Conservation (phyloP, 352 stramenopile species). For the Halophytophthora batemanensis region DNA sequence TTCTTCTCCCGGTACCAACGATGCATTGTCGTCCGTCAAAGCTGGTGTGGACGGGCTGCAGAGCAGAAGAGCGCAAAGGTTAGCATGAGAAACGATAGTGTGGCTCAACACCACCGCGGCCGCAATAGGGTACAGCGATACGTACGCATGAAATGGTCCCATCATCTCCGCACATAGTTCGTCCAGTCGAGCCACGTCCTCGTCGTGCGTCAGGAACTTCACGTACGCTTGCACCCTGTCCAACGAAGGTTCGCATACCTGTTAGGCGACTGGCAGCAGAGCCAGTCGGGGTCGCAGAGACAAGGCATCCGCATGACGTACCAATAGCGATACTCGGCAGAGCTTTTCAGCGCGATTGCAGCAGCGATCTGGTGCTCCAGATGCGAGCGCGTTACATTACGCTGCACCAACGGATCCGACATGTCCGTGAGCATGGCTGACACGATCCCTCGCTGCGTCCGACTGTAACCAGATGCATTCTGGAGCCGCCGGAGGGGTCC, state of each 20-base stretch:
- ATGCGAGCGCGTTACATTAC: conserved; percentile 79
- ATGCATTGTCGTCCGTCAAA: background rate
- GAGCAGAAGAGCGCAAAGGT: background rate
- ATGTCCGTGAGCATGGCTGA: conserved; percentile 73
- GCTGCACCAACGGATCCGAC: conserved; percentile 69
- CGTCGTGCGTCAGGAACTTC: conserved; percentile 74
- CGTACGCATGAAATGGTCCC: conserved; percentile 64
- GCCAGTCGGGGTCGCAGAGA: background rate
- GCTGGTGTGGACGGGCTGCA: conserved; percentile 16
- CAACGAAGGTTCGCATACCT: background rate
- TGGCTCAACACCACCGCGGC: background rate
- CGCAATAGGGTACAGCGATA: background rate
- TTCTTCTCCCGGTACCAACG: conserved; percentile 1
- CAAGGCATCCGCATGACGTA: conserved; percentile 15
- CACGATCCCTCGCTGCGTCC: conserved; percentile 56
- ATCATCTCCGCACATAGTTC: conserved; percentile 78
- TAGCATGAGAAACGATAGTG: conserved; percentile 1
- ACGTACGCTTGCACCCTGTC: conserved; percentile 79
- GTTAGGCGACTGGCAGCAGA: background rate
- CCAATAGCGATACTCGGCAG: conserved; percentile 82
- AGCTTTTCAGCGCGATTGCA: conserved; percentile 60
- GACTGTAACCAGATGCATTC: conserved; percentile 76
- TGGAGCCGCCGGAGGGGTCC: conserved; percentile 74
- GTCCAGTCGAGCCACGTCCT: conserved; percentile 73
- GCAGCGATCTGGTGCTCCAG: conserved; percentile 80